phyloP scores from a whole-genome alignment of 495 filamentous ascomycete species.

The Diplogelasinospora grovesii region DNA sequence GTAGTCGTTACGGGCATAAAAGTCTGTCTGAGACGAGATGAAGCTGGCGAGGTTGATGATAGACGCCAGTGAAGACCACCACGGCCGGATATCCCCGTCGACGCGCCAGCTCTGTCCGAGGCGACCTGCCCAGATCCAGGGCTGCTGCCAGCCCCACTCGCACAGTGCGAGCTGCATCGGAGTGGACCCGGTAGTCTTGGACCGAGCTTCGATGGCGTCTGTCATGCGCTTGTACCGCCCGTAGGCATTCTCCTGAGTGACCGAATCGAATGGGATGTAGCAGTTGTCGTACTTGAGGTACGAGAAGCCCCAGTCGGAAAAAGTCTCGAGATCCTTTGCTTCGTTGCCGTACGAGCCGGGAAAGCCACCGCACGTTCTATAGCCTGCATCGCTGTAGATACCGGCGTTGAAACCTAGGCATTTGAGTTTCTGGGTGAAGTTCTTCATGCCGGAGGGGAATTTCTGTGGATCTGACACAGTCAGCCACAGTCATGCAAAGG shows the following conservation, averaged over 20 bases:
- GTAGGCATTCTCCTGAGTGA: slow-evolving; percentile 40
- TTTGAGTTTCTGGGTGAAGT: slow-evolving; percentile 21
- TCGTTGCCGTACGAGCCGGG: slow-evolving; percentile 36
- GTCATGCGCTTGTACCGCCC: slow-evolving; percentile 24
- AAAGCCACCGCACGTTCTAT: slow-evolving; percentile 28
- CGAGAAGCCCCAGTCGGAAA: slow-evolving; percentile 39
- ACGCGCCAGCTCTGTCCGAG: slow-evolving; percentile 51
- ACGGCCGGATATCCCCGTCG: slow-evolving; percentile 40
- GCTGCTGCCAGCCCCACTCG: slow-evolving; percentile 38
- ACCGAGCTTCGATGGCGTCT: slow-evolving; percentile 18
- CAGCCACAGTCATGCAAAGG: too few relatives aligned
- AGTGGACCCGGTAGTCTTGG: slow-evolving; percentile 6
- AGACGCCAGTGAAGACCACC: slow-evolving; percentile 43
- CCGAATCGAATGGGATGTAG: slow-evolving; percentile 38
- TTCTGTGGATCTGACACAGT: slow-evolving; percentile 16
- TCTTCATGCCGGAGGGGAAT: slow-evolving; percentile 24
- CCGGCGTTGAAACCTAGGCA: slow-evolving; percentile 26
- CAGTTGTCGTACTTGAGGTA: slow-evolving; percentile 50
- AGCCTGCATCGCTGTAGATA: slow-evolving; percentile 28
- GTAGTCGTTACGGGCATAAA: slow-evolving; percentile 39
- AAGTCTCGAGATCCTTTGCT: slow-evolving; percentile 36
- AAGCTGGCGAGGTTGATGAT: slow-evolving; percentile 43
- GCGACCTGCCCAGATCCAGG: slow-evolving; percentile 37
- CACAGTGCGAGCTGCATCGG: slow-evolving; percentile 15
- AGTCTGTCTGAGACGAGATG: slow-evolving; percentile 26